Evolutionary conservation across 2,329 filamentous ascomycete species (phyloP), one percentile per base, ranked within the genome.

Genomic region (Uncinocarpus reesii): DNA sequence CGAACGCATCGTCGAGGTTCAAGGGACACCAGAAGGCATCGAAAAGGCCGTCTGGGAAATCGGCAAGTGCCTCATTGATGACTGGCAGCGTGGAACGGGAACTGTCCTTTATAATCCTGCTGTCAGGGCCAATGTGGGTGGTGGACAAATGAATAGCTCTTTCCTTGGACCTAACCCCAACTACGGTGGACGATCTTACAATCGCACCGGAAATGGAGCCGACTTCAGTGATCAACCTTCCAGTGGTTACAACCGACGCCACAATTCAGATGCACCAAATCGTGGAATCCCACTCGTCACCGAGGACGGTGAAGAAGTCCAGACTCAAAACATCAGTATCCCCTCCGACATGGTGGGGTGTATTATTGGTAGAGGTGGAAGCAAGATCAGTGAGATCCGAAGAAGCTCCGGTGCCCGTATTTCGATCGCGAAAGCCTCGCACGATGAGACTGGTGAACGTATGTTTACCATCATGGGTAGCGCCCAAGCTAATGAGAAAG

Each of bases 391-490:
- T 67, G 92, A 98, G 72, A 98, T 98, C 60, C 85, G 92, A 68
- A 93, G 95, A 75, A 89, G 83, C 53, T 98, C 92, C 47, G 89
- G 89, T 52, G 92, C 92, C 53, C 85, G 90, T 61, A 98, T 98
- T 71, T 95, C 89, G 38, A 96, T 96, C 67, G 90, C 90, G 59
- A 96, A 95, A 76, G 82, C 89, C 40, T 87, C 92, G 49, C 92
- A 98, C 62, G 92, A 98, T 60, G 92, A 96, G 58, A 93, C 87
- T 52, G 92, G 92, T 57, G 92, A 98, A 77, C 83, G 92, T 61
- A 98, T 98, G 92, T 98, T 98, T 73, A 98, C 92, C 62, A 98
- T 98, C 65, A 95, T 94, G 78, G 92, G 92, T 57, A 93, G 86
- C 52, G 83, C 86, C 52, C 84, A 83, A 70, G 87, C 88, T 55